Percentiles rank a stretch among this genome's conserved stretches.
Conservation (phyloP, 208 protist species). For the Leishmania gerbilli region DNA sequence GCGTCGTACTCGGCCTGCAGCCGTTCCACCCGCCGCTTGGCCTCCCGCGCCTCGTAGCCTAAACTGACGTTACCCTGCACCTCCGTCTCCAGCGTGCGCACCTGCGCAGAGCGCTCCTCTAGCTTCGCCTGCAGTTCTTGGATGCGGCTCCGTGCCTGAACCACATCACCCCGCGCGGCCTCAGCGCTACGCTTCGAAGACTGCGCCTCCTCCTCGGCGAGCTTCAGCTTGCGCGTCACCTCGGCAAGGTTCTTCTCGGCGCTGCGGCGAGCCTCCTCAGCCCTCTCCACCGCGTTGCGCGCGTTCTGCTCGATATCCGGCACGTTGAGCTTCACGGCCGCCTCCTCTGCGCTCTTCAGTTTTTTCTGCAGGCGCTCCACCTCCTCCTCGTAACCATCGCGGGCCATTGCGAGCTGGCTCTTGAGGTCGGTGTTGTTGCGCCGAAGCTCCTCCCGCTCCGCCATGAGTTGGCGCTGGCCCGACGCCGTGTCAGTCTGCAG, state of each 20-base stretch:
- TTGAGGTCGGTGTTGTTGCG: slow-evolving; percentile 42
- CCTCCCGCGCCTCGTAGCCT: slow-evolving; percentile 46
- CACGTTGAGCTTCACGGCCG: slow-evolving; percentile 23
- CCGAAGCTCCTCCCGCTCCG: slow-evolving; percentile 56
- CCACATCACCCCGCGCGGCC: slow-evolving; percentile 32
- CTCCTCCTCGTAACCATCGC: slow-evolving; percentile 53
- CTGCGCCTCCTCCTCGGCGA: slow-evolving; percentile 44
- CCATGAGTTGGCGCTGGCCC: slow-evolving; percentile 28
- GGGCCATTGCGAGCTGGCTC: slow-evolving; percentile 27
- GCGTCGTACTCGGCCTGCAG: slow-evolving; percentile 43
- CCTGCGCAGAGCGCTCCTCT: slow-evolving; percentile 32
- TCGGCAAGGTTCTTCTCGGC: slow-evolving; percentile 45
- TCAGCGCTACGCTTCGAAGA: slow-evolving; percentile 30
- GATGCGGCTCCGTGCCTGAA: slow-evolving; percentile 17
- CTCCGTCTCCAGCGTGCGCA: slow-evolving; percentile 40
- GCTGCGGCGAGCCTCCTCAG: slow-evolving; percentile 42
- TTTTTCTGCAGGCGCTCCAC: slow-evolving; percentile 38
- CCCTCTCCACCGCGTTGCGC: slow-evolving; percentile 36
- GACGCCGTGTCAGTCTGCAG: slow-evolving; percentile 47
- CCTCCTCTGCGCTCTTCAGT: slow-evolving; percentile 37
- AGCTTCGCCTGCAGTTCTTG: slow-evolving; percentile 43
- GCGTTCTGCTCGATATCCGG: slow-evolving; percentile 37
- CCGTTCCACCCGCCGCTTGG: slow-evolving; percentile 38
- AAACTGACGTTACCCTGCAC: slow-evolving; percentile 33
- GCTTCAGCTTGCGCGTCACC: slow-evolving; percentile 31